Conservation (phyloP, 2,329 filamentous ascomycete species). For the Penicillium polonicum region DNA sequence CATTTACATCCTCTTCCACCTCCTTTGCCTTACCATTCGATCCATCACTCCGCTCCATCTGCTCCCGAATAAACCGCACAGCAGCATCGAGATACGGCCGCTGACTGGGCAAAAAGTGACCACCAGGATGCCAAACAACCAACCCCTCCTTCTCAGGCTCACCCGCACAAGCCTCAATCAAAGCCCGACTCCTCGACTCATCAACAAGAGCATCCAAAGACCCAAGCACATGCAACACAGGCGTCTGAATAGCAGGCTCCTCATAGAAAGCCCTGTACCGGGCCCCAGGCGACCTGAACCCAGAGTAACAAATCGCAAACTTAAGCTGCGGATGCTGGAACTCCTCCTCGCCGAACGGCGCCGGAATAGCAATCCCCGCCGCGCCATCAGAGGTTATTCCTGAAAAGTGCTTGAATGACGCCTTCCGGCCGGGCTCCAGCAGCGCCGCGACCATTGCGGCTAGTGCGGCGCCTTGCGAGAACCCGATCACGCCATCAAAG, state of each 20-base stretch:
- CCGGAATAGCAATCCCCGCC: conserved; percentile 52
- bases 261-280: conserved; percentile 70
- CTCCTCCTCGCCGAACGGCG: conserved; percentile 44
- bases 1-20: conserved; percentile 55
- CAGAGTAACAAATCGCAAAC: conserved; percentile 75
- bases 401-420: conserved; percentile 50
- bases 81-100: conserved; percentile 78
- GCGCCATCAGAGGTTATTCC: conserved; percentile 18
- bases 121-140: conserved; percentile 75
- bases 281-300: conserved; percentile 65
- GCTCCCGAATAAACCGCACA: conserved; percentile 66
- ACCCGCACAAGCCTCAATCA: conserved; percentile 65
- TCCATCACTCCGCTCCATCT: conserved; percentile 36
- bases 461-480: conserved; percentile 74
- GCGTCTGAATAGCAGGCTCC: conserved; percentile 68
- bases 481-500: conserved; percentile 77
- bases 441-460: conserved; percentile 71
- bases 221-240: conserved; percentile 78
- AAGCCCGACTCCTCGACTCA: conserved; percentile 65
- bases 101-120: conserved; percentile 82
- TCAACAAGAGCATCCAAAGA: conserved; percentile 85
- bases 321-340: conserved; percentile 55
- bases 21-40: conserved; percentile 27
- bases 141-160: conserved; percentile 52
- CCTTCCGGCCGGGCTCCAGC: conserved; percentile 57